Evolutionary conservation across 495 filamentous ascomycete species (phyloP), one percentile per base, ranked within the genome.

Genomic region (Neurospora cerealis): DNA sequence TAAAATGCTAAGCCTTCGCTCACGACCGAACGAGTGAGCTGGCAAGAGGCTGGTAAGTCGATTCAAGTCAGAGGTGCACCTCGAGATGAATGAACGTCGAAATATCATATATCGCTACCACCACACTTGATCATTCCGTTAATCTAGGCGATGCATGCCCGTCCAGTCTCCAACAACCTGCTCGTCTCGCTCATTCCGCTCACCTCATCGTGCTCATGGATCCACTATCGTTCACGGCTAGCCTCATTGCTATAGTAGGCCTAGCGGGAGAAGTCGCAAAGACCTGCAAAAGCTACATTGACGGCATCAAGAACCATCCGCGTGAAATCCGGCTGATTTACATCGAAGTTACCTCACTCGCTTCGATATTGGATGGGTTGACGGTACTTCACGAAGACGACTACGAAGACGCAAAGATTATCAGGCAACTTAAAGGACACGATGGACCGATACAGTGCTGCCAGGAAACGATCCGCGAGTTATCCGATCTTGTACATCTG

Each of bases 211-310:
- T 46, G 3, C 42, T 10, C 19, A 48, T 71, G 37, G 70, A 71
- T 32, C 70, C 70, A n/a, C 7, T 71, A 28, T 71, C 38, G 11
- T 28, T 71, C 28, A 44, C 70, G 36, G 71, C 74, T 15, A 70
- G 74, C 71, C 34, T 75, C 38, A 71, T 71, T 6, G 74, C 76
- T 3, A 38, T 77, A 1, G 66, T 77, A 0, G 42, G 71, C 28
- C 4, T 74, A 3, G 70, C 74, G 0, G 72, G 71, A 15, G n/a
- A 39, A 0, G 28, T 75, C 15, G 44, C 4, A 10, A 71, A 32
- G 9, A 34, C 73, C 38, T 77, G 76, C 76, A 74, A 75, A 19
- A 41, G n/a, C 21, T 75, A 42, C 41, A 75, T 77, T 28, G 44
- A 75, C 4, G 37, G 19, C 3, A 69, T 73, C 6, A 37, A 38